These are phyloP conservation scores for Candida glucosophila DNA, from an alignment of 1,139 yeast genomes.

Conservation along the genomic window DNA sequence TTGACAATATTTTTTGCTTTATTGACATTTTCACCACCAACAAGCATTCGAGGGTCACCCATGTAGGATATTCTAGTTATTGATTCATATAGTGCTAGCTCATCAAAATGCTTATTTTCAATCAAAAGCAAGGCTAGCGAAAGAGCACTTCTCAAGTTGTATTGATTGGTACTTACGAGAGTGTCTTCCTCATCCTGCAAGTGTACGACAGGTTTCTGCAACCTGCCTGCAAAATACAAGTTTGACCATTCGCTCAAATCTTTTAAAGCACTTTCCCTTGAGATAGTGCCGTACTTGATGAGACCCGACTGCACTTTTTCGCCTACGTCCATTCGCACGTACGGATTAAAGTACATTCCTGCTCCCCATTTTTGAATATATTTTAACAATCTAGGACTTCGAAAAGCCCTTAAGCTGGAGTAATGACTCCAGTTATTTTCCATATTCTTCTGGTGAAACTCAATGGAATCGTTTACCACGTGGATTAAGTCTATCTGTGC, in stretches of 20 bases:
- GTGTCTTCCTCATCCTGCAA: constrained; percentile 49
- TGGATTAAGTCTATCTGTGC: constrained; percentile 87
- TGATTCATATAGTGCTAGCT: constrained; percentile 59
- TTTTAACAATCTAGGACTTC: constrained; percentile 47
- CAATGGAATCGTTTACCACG: constrained; percentile 63
- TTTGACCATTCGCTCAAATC: constrained; percentile 82
- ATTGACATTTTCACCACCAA: constrained; percentile 89
- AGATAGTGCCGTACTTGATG: constrained; percentile 83
- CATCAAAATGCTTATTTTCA: constrained; percentile 34
- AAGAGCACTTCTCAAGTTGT: constrained; percentile 71
- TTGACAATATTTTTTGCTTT: constrained; percentile 79
- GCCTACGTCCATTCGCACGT: constrained; percentile 46
- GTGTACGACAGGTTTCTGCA: constrained; percentile 88
- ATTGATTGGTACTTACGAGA: constrained; percentile 60
- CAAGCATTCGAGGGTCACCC: constrained; percentile 83
- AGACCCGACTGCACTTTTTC: constrained; percentile 24
- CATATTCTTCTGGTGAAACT: constrained; percentile 72
- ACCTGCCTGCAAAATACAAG: constrained; percentile 82
- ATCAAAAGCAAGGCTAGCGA: constrained; percentile 59
- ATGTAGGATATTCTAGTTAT: constrained; percentile 77
- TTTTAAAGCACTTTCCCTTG: constrained; percentile 46
- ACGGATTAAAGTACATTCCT: constrained; percentile 92
- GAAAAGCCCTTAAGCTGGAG: constrained; percentile 54
- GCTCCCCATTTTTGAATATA: constrained; percentile 69
- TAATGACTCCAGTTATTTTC: constrained; percentile 65